These are phyloP conservation scores for Neopestalotiopsis sp. DNA, from an alignment of 2,329 filamentous ascomycete genomes.

Conservation along the genomic window DNA sequence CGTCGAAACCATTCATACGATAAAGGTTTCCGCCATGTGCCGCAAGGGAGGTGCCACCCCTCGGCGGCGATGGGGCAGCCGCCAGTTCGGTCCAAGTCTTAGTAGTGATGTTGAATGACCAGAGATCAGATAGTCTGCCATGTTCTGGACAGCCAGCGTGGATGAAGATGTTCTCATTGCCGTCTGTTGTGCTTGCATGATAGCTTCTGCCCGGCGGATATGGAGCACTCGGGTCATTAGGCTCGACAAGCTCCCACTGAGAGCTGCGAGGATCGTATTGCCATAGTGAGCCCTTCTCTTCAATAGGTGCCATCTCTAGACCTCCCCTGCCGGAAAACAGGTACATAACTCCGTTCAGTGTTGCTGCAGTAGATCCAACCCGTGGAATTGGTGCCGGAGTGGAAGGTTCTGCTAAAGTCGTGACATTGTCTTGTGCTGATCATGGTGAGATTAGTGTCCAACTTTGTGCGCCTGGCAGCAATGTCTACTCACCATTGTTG, in stretches of 20 bases:
- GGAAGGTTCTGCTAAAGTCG: background rate
- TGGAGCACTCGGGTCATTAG: constrained; percentile 38
- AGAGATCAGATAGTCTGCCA: constrained; percentile 63
- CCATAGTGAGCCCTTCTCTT: constrained; percentile 64
- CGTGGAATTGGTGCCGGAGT: constrained; percentile 43
- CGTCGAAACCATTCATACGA: constrained; percentile 70
- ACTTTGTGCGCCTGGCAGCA: too few species aligned
- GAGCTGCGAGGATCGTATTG: constrained; percentile 45
- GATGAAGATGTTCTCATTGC: constrained; percentile 53
- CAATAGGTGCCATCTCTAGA: constrained; percentile 61
- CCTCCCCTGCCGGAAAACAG: constrained; percentile 69
- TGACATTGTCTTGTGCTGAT: background rate
- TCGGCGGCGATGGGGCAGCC: constrained; percentile 54
- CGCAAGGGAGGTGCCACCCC: constrained; percentile 59
- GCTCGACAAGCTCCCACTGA: constrained; percentile 52
- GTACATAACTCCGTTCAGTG: constrained; percentile 54
- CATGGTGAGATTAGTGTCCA: background rate
- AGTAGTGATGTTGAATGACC: constrained; percentile 57
- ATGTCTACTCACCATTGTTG: background rate
- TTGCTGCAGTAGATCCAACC: constrained; percentile 58
- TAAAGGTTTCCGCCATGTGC: constrained; percentile 48
- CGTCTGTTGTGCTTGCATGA: constrained; percentile 51
- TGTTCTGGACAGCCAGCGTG: constrained; percentile 65
- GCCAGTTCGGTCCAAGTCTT: constrained; percentile 56
- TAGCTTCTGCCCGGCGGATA: constrained; percentile 60